Percentiles rank a stretch among this genome's conserved stretches.
Conservation (phyloP, 2,329 filamentous ascomycete species). For the Cytospora schulzeri region DNA sequence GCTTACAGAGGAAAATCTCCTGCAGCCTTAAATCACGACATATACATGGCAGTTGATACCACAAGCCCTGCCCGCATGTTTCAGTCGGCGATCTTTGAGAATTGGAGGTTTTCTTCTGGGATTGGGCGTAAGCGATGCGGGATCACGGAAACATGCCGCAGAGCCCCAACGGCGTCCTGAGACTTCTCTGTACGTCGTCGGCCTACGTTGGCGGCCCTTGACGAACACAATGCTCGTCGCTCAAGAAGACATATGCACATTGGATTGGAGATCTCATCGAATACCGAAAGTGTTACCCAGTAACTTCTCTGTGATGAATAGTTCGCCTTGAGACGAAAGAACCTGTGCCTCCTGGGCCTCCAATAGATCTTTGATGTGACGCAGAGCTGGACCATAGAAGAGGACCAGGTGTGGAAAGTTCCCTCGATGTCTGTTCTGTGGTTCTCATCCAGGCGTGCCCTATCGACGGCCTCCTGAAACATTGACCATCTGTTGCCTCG, state of each 20-base stretch:
- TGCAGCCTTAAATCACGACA: slow-evolving; percentile 14
- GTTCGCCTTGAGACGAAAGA: neutral
- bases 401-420: too few species aligned
- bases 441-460: neutral
- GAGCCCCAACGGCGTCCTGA: neutral
- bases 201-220: neutral
- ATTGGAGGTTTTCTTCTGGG: neutral
- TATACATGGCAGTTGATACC: slow-evolving; percentile 1
- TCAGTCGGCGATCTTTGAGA: neutral
- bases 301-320: neutral
- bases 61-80: neutral
- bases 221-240: too few species aligned
- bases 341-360: neutral
- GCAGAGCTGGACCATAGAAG: neutral
- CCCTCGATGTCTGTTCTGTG: too few species aligned
- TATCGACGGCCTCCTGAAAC: neutral
- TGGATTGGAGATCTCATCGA: too few species aligned
- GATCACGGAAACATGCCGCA: neutral
- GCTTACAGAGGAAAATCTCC: neutral
- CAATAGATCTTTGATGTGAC: neutral
- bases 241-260: too few species aligned
- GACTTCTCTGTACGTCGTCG: neutral
- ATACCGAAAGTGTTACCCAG: too few species aligned
- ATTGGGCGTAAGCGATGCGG: neutral
- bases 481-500: neutral